phyloP scores from a whole-genome alignment of 371 early-diverging fungal species.

The Rhizopus microsporus region DNA sequence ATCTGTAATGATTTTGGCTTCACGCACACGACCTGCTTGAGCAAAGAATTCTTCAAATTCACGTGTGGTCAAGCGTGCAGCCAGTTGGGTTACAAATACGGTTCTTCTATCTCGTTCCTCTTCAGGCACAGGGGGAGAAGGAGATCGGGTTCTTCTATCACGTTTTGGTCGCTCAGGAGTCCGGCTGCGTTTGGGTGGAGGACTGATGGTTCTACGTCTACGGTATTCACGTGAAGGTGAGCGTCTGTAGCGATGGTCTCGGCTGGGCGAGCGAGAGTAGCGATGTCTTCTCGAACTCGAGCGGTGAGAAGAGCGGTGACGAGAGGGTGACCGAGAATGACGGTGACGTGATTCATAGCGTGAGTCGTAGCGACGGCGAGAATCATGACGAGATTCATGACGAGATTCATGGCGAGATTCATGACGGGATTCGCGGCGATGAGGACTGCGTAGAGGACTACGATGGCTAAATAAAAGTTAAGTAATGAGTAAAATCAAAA shows the following conservation, averaged over 20 bases:
- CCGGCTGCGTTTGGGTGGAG: constrained; percentile 35
- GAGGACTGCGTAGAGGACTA: constrained; percentile 15
- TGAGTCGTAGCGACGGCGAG: constrained; percentile 39
- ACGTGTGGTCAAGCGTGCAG: constrained; percentile 73
- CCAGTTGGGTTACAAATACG: constrained; percentile 93
- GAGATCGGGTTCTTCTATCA: constrained; percentile 58
- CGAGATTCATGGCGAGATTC: constrained; percentile 43
- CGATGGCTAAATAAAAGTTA: constrained; percentile 7
- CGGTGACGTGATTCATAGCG: constrained; percentile 17
- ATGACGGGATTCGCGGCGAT: constrained; percentile 30
- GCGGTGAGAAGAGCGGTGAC: constrained; percentile 51
- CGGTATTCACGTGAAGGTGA: constrained; percentile 27
- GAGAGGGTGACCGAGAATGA: constrained; percentile 35
- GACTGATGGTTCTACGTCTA: constrained; percentile 28
- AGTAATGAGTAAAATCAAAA: neutral
- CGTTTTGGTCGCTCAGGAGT: constrained; percentile 30
- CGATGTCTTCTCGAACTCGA: constrained; percentile 35
- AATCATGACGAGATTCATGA: constrained; percentile 37
- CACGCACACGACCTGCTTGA: constrained; percentile 84
- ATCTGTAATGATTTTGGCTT: constrained; percentile 88
- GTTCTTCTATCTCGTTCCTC: constrained; percentile 88
- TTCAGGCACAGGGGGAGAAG: constrained; percentile 72
- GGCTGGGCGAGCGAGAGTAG: constrained; percentile 42
- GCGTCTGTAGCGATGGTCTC: constrained; percentile 35
- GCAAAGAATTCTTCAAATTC: constrained; percentile 91